Percentiles rank a stretch among this genome's conserved stretches.
These are phyloP conservation scores for Melaleuca quinquenervia DNA, from an alignment of 345 rosid species.

Conservation along the genomic window DNA sequence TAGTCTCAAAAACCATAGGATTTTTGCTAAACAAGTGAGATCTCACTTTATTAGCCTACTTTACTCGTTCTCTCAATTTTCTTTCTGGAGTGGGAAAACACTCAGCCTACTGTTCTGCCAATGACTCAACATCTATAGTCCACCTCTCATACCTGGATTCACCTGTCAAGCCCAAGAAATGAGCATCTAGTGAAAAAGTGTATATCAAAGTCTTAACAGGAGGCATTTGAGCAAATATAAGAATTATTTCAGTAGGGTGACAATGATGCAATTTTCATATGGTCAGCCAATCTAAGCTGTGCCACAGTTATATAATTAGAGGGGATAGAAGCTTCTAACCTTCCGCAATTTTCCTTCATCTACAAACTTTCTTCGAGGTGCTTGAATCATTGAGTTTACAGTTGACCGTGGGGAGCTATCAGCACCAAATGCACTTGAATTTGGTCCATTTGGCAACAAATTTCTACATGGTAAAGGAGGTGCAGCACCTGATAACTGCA, in stretches of 20 bases:
- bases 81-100: background rate
- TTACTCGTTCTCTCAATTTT: background rate
- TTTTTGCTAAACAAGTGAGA: background rate
- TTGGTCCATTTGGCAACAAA: constrained; percentile 58
- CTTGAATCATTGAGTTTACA: constrained; percentile 74
- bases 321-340: constrained; percentile 25
- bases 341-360: constrained; percentile 98
- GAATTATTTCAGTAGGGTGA: background rate
- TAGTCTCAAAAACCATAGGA: background rate
- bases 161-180: background rate
- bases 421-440: constrained; percentile 27
- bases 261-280: background rate
- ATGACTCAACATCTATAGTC: background rate
- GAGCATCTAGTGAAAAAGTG: background rate
- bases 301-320: background rate
- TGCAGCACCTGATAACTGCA: constrained; percentile 75
- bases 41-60: background rate
- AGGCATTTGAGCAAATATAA: background rate
- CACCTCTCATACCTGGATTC: background rate
- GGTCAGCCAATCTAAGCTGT: background rate
- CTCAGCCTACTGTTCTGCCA: background rate
- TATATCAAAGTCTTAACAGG: background rate
- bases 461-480: constrained; percentile 89
- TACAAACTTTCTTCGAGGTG: constrained; percentile 93
- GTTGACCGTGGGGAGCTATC: constrained; percentile 65